Conservation (phyloP, 257 asterid genomes). For the Marsdenia floribunda region DNA sequence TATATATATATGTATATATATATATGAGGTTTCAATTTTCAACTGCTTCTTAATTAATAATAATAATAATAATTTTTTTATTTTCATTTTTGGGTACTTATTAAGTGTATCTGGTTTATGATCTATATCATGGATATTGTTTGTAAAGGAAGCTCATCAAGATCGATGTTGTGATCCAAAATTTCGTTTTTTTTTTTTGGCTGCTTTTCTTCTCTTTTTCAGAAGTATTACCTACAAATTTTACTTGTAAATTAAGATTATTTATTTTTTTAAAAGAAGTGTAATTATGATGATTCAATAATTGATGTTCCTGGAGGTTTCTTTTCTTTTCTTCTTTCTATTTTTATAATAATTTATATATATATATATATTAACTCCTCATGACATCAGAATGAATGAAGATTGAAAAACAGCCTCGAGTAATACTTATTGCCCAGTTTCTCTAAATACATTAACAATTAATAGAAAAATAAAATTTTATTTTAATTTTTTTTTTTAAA, state of each 20-base stretch:
- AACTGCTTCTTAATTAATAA: not conserved
- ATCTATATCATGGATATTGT: not conserved
- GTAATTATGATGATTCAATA: conserved; percentile 3
- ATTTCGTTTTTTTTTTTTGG: not conserved
- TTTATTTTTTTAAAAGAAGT: not conserved
- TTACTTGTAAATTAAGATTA: not conserved
- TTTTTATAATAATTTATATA: too few species aligned
- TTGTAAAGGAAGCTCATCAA: not conserved
- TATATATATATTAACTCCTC: too few species aligned
- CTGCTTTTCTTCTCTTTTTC: not conserved
- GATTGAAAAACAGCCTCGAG: too few species aligned
- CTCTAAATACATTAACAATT: too few species aligned
- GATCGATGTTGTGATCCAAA: not conserved
- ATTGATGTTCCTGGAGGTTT: too few species aligned
- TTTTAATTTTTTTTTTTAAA: too few species aligned
- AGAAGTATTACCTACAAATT: not conserved
- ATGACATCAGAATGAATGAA: too few species aligned
- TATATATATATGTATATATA: too few species aligned
- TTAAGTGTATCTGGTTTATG: not conserved
- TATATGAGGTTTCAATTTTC: not conserved
- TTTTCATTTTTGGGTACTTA: not conserved
- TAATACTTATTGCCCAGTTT: too few species aligned
- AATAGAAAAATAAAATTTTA: too few species aligned
- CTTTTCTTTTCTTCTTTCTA: too few species aligned
- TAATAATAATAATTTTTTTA: too few species aligned